Base-by-base conservation (phyloP, 2,329 filamentous ascomycete genomes). In the Colletotrichum sp. region DNA sequence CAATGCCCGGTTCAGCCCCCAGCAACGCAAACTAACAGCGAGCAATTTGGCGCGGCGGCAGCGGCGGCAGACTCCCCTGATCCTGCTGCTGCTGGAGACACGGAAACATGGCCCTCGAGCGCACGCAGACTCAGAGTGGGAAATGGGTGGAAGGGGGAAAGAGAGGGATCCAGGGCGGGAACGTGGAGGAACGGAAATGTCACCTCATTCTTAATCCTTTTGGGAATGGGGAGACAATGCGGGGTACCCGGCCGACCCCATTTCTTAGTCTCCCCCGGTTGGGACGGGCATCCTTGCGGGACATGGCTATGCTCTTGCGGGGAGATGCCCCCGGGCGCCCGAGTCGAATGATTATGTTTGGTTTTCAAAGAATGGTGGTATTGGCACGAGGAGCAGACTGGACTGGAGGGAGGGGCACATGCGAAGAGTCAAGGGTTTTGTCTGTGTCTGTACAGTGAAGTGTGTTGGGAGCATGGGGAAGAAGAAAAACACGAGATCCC, bases 121-220 rank as follows among this genome's bases (percentile, higher is more conserved):
- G 1, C 44, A 13, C 11, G 44, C 44, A 25, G 44, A 25, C 44
- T 22, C 44, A 30, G 39, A 32, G 64, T 67, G 64, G 64, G 25
- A 65, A 25, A 67, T 44, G 60, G 63, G 60, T 66, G 69, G 39
- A 67, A 55, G 57, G 39, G 71, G 25, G n/a, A 52, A 65, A 65
- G 59, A 71, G 67, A 64, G 59, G 72, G 60, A 71, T 27, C 67
- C 32, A 65, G 57, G 61, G 39, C 67, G 67, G 67, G 44, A 48
- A 71, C 59, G 72, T 59, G 44, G 67, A 71, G 30, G 72, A 52
- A 74, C 72, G 72, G 72, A 74, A 66, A 74, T 74, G 72, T 74
- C 72, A 74, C 59, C 72, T 74, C 59, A 74, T 74, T 74, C 72
- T 74, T 74, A 74, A 74, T 74, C 72, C 72, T 66, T 74, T 71